phyloP scores from a whole-genome alignment of 1,284 basidiomycete species.

The Leccinum solheimii region DNA sequence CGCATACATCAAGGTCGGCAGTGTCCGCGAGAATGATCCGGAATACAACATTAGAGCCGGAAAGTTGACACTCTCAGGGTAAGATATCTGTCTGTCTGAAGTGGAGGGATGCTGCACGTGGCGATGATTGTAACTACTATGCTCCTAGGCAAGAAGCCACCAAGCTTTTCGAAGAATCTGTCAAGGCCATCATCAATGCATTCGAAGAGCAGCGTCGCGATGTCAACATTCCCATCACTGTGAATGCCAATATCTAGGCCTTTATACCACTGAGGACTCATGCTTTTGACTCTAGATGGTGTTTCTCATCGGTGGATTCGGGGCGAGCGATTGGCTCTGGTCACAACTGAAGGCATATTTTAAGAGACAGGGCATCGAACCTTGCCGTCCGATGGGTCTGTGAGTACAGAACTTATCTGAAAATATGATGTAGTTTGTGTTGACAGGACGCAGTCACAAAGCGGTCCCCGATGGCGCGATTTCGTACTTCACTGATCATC shows the following conservation, averaged over 20 bases:
- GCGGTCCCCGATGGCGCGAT: slow-evolving; percentile 22
- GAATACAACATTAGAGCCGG: slow-evolving; percentile 38
- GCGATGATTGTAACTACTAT: neutral
- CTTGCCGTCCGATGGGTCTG: slow-evolving; percentile 16
- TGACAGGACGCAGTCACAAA: slow-evolving; percentile 13
- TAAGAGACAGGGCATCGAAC: slow-evolving; percentile 12
- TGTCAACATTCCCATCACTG: slow-evolving; percentile 22
- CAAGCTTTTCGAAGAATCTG: slow-evolving; percentile 40
- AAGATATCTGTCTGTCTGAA: slow-evolving; percentile 3
- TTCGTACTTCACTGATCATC: slow-evolving; percentile 17
- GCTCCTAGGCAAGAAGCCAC: slow-evolving; percentile 32
- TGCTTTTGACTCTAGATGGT: slow-evolving; percentile 26
- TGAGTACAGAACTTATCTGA: neutral
- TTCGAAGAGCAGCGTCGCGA: slow-evolving; percentile 33
- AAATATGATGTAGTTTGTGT: neutral
- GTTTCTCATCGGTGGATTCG: slow-evolving; percentile 40
- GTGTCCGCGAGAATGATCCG: slow-evolving; percentile 35
- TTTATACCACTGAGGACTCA: neutral
- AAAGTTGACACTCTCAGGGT: slow-evolving; percentile 39
- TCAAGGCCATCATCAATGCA: slow-evolving; percentile 34
- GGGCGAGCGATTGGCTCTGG: slow-evolving; percentile 23
- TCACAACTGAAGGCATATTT: slow-evolving; percentile 18
- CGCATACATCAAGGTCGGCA: slow-evolving; percentile 41
- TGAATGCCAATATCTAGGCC: slow-evolving; percentile 9
- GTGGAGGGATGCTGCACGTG: neutral